These are phyloP conservation scores for Xylariaceae sp. DNA, from an alignment of 2,329 filamentous ascomycete species.

Conservation along the genomic window DNA sequence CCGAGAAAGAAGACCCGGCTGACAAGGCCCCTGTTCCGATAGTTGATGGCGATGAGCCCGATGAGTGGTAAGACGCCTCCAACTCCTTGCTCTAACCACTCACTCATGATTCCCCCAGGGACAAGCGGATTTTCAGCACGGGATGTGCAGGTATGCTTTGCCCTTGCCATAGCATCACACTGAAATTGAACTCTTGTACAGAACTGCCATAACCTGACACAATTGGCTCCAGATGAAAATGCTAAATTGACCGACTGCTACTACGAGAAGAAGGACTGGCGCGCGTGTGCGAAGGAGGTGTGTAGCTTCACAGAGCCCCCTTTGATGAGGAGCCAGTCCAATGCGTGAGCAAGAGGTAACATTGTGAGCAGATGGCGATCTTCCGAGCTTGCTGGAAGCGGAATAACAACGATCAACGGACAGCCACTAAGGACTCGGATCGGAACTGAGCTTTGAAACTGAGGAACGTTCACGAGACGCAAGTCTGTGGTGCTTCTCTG, in stretches of 20 bases:
- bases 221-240: conserved; percentile 68
- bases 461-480: no score
- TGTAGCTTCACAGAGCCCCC: conserved; percentile 35
- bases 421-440: conserved; percentile 63
- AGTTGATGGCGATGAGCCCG: conserved; percentile 78
- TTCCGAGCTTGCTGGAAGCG: conserved; percentile 91
- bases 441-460: no score
- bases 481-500: no score
- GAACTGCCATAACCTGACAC: conserved; percentile 13
- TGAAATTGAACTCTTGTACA: no score
- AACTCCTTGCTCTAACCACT: conserved; percentile 6
- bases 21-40: conserved; percentile 39
- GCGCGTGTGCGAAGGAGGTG: conserved; percentile 83
- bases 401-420: conserved; percentile 82
- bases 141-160: conserved; percentile 76
- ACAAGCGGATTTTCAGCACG: conserved; percentile 96
- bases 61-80: conserved; percentile 77
- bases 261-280: conserved; percentile 94
- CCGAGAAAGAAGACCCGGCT: conserved; percentile 51
- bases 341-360: conserved; percentile 9
- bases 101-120: conserved; percentile 54
- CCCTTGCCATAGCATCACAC: background rate
- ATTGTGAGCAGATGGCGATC: conserved; percentile 70
- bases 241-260: conserved; percentile 91
- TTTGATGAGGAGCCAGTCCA: background rate